Evolutionary conservation across 257 asterid genomes (phyloP).

Genomic region (Jasminum sambac): DNA sequence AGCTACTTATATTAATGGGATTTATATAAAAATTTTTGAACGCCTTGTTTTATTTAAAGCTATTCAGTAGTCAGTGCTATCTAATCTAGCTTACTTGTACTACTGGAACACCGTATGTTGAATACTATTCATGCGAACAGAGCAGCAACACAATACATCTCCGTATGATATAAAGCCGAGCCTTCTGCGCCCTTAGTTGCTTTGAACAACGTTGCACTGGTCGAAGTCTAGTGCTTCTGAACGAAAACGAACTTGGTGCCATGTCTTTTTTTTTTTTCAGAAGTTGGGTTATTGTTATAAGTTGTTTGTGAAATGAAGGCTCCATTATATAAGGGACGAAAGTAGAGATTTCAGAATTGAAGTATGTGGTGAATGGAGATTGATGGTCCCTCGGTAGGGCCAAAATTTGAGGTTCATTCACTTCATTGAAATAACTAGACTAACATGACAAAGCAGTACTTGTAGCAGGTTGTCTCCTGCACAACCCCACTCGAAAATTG

Average conservation of each 20-base stretch:
- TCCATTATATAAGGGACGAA: conserved; percentile 20
- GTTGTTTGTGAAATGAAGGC: conserved; percentile 20
- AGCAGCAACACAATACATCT: conserved; percentile 26
- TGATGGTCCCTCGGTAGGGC: conserved; percentile 38
- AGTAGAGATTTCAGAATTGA: conserved; percentile 29
- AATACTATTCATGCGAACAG: conserved; percentile 44
- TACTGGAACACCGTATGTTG: neutral
- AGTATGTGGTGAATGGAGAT: conserved; percentile 46
- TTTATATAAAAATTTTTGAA: neutral
- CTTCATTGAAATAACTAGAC: conserved; percentile 26
- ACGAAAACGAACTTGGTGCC: conserved; percentile 43
- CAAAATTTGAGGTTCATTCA: conserved; percentile 35
- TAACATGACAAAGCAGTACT: conserved; percentile 38
- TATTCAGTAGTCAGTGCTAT: conserved; percentile 12
- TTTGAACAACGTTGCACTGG: conserved; percentile 57
- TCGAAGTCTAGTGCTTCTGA: conserved; percentile 50
- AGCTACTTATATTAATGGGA: too few species aligned
- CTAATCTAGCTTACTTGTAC: neutral
- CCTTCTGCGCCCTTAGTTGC: conserved; percentile 55
- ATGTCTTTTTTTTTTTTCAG: conserved; percentile 14
- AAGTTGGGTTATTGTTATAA: neutral
- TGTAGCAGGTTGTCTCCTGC: conserved; percentile 49
- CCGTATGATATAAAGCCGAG: conserved; percentile 22
- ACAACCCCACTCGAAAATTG: conserved; percentile 51
- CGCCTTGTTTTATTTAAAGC: neutral